These are phyloP conservation scores for Dissophora globulifera DNA, from an alignment of 192 early-diverging fungal genomes.

Conservation along the genomic window DNA sequence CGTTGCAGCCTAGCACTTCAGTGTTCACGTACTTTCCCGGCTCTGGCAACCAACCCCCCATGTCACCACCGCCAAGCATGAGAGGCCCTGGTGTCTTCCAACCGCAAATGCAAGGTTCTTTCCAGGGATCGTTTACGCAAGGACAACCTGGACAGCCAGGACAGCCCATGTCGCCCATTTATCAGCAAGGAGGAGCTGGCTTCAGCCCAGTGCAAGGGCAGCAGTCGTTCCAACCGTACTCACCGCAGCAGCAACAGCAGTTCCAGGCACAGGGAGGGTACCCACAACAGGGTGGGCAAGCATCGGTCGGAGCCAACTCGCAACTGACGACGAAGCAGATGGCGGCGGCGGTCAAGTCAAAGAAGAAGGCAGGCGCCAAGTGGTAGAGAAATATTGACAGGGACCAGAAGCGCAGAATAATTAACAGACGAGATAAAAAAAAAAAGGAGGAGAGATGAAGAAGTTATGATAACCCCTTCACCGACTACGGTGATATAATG, in stretches of 20 bases:
- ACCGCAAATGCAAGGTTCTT: conserved; percentile 4
- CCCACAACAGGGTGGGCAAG: background rate
- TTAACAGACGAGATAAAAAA: background rate
- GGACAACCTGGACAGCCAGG: conserved; percentile 11
- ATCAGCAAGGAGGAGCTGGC: no score
- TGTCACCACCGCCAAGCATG: conserved; percentile 42
- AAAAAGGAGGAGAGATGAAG: background rate
- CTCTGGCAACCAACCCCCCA: conserved; percentile 42
- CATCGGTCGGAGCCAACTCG: conserved; percentile 16
- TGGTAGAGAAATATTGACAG: conserved; percentile 4
- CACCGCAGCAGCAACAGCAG: background rate
- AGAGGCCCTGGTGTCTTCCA: conserved; percentile 1
- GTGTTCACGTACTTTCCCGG: conserved; percentile 42
- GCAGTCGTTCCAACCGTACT: background rate
- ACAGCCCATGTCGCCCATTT: conserved; percentile 21
- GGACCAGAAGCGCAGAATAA: background rate
- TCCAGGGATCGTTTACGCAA: conserved; percentile 6
- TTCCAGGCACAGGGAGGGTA: background rate
- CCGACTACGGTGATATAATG: no score
- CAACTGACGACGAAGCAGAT: conserved; percentile 41
- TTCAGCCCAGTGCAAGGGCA: conserved; percentile 14
- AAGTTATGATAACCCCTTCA: no score
- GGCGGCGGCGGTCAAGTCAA: conserved; percentile 36
- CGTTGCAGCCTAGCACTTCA: background rate
- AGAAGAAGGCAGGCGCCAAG: conserved; percentile 43